Base-by-base conservation (phyloP, 352 stramenopile genomes). In the Phytophthora capsici region DNA sequence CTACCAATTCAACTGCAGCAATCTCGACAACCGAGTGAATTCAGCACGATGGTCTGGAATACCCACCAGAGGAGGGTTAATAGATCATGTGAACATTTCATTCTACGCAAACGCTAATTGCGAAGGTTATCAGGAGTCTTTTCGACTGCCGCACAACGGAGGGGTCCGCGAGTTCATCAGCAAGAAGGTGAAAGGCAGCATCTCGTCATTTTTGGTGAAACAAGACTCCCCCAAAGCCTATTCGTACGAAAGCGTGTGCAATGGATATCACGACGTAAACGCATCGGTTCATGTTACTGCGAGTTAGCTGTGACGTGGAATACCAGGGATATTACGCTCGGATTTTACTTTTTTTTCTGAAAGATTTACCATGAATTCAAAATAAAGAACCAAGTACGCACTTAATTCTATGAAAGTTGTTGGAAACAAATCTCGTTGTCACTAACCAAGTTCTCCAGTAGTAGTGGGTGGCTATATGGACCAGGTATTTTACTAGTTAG, bases 1-100 rank as follows among this genome's bases (percentile, higher is more conserved):
- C 44, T 72, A 63, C 43, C 57, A 63, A 56, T 40, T 72, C n/a
- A 28, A 57, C 34, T 70, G 62, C 19, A 25, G n/a, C 45, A 51
- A 57, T 37, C 52, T 70, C 4, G 37, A 70, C 30, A 49, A 61
- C 23, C 38, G 47, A 36, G 48, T 63, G 3, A 28, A 2, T 3
- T 70, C 55, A 3, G 62, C 32, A 2, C 45, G 17, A 13, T 70
- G 63, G 55, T 49, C 26, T 12, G 47, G 37, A 7, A 17, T 63
- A 28, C 46, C 46, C 19, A 53, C 46, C n/a, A 34, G 28, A 34
- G 28, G 28, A 34, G 28, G 28, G 9, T 34, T 34, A 14, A 8
- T 8, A 53, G 3, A 16, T 16, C 2, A 16, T 41, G 23, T 23
- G 46, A 7, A 41, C 25, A 40, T 54, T 28, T 54, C 46, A 12